Evolutionary conservation across 495 filamentous ascomycete species (phyloP), one percentile per base, ranked within the genome.

Genomic region (Jackrogersella multiformis): DNA sequence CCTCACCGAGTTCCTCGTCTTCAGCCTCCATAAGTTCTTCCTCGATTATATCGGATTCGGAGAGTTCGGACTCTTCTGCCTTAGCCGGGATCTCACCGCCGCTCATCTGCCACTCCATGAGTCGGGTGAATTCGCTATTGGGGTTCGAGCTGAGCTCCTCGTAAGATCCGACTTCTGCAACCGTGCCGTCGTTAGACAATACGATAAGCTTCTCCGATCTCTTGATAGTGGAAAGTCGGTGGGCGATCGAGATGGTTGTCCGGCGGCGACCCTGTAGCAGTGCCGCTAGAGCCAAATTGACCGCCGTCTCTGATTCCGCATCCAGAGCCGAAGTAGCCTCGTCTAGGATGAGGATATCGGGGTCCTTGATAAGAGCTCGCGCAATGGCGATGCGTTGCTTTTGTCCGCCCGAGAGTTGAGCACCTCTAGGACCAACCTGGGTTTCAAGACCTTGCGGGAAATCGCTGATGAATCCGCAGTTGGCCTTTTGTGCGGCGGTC

Each of bases 101-200:
- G 66, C 85, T 94, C 85, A 98, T 90, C 79, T 99, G 95, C 96
- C 96, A 99, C 76, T 98, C 93, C 95, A 99, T 99, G 48, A 99
- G 81, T 78, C 91, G 92, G 26, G 87, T 93, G 74, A 99, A 99
- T 5, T 93, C 91, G 36, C 94, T 94, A 21, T 89, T 79, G 4
- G 82, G 83, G 35, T 90, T 87, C 16, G 82, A 77, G 67, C 88
- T 90, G 23, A 99, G 82, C 58, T 92, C 87, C 12, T 85, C 79
- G 73, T 95, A 99, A 34, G 87, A 88, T 45, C 95, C 95, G 55
- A 90, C 87, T 78, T 99, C 93, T 4, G 96, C 95, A 16, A 98
- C 94, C 32, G 82, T 89, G 26, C 95, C 95, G 62, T 97, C 89
- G 54, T 82, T 84, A 12, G 87, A 88, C 20, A 99, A 87, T 2